Conservation (phyloP, 176 grass and related monocot species). For the Eremochloa ophiuroides region DNA sequence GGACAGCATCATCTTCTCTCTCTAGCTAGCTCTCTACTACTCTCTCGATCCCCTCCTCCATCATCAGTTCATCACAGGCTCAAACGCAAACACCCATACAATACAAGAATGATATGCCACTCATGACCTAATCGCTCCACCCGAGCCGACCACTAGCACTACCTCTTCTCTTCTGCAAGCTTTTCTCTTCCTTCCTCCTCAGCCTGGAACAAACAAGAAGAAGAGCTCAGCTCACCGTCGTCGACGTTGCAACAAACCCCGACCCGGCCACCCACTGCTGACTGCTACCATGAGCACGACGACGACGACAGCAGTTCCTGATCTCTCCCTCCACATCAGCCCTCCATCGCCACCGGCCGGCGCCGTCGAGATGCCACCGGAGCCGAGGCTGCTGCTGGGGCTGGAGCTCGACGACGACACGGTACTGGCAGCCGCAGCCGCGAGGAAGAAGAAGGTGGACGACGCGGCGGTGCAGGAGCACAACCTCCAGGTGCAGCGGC, state of each 20-base stretch:
- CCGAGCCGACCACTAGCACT: background rate
- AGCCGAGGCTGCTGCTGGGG: slow-evolving; percentile 35
- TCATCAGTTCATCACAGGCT: slow-evolving; percentile 4
- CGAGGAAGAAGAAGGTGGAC: background rate
- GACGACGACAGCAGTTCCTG: slow-evolving; percentile 1
- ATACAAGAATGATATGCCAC: slow-evolving; percentile 70
- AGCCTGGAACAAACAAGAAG: slow-evolving; percentile 15
- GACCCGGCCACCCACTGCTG: no score
- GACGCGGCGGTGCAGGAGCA: background rate
- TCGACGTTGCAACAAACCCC: background rate
- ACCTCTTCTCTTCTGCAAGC: background rate
- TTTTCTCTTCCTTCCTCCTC: background rate
- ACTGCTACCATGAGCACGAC: slow-evolving; percentile 24
- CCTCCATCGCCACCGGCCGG: slow-evolving; percentile 33
- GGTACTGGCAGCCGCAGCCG: background rate
- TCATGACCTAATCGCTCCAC: slow-evolving; percentile 69
- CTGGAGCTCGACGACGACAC: slow-evolving; percentile 35
- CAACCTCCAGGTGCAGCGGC: background rate
- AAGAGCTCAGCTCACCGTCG: background rate
- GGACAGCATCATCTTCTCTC: slow-evolving; percentile 32
- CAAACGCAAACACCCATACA: slow-evolving; percentile 27
- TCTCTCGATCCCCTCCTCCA: background rate
- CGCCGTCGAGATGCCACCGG: background rate
- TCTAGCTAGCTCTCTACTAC: background rate
- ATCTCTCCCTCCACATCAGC: slow-evolving; percentile 89